Evolutionary conservation across 2,329 filamentous ascomycete genomes (phyloP).

Genomic region (Xylariaceae sp.): DNA sequence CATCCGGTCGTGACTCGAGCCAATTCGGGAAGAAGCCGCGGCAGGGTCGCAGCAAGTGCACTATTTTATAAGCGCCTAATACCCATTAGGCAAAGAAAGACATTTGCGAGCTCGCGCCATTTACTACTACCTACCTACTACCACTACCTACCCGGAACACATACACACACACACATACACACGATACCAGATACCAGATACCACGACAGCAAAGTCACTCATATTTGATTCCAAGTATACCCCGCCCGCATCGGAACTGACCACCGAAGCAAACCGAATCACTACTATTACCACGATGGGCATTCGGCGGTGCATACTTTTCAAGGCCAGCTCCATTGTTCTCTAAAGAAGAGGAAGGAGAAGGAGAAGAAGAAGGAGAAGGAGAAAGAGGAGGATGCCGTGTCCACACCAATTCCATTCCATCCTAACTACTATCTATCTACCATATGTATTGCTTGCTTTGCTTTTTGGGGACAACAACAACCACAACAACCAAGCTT

Average conservation of each 20-base stretch:
- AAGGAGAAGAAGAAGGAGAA: neutral
- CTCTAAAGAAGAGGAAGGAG: neutral
- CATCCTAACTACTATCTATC: conserved; percentile 19
- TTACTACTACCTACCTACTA: conserved; percentile 13
- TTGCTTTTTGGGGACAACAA: conserved; percentile 25
- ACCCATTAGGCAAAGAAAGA: conserved; percentile 11
- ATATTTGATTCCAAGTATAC: conserved; percentile 20
- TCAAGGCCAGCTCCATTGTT: conserved; percentile 12
- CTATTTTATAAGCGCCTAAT: conserved; percentile 37
- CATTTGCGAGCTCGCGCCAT: conserved; percentile 20
- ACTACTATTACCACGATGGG: conserved; percentile 3
- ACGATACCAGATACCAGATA: conserved; percentile 5
- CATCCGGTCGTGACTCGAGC: conserved; percentile 17
- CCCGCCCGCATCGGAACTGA: conserved; percentile 11
- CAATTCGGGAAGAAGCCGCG: conserved; percentile 28
- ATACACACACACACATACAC: too few relatives aligned
- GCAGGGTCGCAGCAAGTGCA: conserved; percentile 36
- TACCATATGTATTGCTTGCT: conserved; percentile 25
- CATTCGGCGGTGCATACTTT: conserved; percentile 9
- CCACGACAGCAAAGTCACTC: conserved; percentile 22
- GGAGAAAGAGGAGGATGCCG: conserved; percentile 17
- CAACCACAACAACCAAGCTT: conserved; percentile 28
- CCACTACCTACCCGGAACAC: too few relatives aligned
- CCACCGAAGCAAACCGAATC: conserved; percentile 1
- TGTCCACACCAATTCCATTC: conserved; percentile 25